phyloP scores from a whole-genome alignment of 1,284 basidiomycete genomes.

The Trichosporon sp. region DNA sequence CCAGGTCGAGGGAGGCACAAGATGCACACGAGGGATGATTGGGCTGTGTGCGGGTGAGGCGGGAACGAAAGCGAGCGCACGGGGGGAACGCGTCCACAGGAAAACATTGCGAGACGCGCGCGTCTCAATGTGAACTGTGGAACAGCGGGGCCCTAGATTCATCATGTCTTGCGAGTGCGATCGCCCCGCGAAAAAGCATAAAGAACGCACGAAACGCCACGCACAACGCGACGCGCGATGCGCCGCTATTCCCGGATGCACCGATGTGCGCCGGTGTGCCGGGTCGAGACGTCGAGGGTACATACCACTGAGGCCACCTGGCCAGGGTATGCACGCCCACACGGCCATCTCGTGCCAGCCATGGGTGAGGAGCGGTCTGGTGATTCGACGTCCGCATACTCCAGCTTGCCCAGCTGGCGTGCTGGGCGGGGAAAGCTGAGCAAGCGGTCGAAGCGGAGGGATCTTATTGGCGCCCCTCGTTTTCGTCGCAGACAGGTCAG shows the following conservation, averaged over 20 bases:
- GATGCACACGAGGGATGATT: not conserved
- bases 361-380: not conserved
- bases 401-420: not conserved
- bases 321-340: not conserved
- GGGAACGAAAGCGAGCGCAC: not conserved
- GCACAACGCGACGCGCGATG: not conserved
- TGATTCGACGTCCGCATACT: not conserved
- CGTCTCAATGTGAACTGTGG: conserved; percentile 17
- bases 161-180: conserved; percentile 14
- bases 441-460: not conserved
- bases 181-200: not conserved
- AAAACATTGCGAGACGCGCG: conserved; percentile 11
- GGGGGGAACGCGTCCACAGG: not conserved
- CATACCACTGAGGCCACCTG: not conserved
- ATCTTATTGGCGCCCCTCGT: conserved; percentile 10
- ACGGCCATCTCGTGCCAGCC: not conserved
- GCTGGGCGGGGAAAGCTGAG: not conserved
- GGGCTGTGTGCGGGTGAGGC: not conserved
- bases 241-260: conserved; percentile 9
- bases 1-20: not conserved
- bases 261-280: not conserved
- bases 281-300: not conserved
- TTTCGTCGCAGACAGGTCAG: not conserved
- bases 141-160: conserved; percentile 14
- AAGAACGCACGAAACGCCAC: conserved; percentile 7